phyloP scores from a whole-genome alignment of 345 rosid species.

The Citrus maxima region DNA sequence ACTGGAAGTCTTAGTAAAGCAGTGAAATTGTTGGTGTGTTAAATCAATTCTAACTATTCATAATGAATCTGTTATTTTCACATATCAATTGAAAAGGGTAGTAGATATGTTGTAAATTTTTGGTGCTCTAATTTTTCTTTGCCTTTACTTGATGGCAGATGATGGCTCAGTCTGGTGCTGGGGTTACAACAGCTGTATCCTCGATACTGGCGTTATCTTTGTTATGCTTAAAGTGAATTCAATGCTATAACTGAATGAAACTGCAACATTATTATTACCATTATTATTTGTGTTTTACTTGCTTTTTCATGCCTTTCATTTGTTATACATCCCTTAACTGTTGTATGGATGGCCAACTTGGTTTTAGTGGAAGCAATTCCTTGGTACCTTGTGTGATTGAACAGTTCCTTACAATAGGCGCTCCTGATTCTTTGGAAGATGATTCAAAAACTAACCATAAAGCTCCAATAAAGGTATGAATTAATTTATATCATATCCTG shows the following conservation, averaged over 20 bases:
- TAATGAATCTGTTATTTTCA: not conserved
- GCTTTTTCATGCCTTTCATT: slow-evolving; percentile 7
- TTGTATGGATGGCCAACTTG: slow-evolving; percentile 85
- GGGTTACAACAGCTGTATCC: slow-evolving; percentile 97
- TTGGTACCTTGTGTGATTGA: slow-evolving; percentile 50
- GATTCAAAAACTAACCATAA: slow-evolving; percentile 28
- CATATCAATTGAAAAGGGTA: not conserved
- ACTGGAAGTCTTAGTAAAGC: not conserved
- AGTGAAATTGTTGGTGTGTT: not conserved
- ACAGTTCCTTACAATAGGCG: slow-evolving; percentile 34
- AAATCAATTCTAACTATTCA: not conserved
- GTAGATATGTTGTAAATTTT: not conserved
- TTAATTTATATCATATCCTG: not conserved
- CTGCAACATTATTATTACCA: not conserved
- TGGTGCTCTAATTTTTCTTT: slow-evolving; percentile 2
- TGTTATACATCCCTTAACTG: slow-evolving; percentile 57
- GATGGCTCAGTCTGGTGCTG: slow-evolving; percentile 94
- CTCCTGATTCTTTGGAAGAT: slow-evolving; percentile 25
- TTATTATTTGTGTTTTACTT: slow-evolving; percentile 1
- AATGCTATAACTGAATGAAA: not conserved
- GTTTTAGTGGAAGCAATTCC: slow-evolving; percentile 52
- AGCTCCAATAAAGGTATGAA: slow-evolving; percentile 49
- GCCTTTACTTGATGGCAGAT: slow-evolving; percentile 49
- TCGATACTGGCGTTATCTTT: slow-evolving; percentile 7
- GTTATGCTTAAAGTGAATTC: not conserved